Percentiles rank a stretch among this genome's conserved stretches.
phyloP scores from a whole-genome alignment of 768 basidiomycete species.

The Pleurotus cornucopiae region DNA sequence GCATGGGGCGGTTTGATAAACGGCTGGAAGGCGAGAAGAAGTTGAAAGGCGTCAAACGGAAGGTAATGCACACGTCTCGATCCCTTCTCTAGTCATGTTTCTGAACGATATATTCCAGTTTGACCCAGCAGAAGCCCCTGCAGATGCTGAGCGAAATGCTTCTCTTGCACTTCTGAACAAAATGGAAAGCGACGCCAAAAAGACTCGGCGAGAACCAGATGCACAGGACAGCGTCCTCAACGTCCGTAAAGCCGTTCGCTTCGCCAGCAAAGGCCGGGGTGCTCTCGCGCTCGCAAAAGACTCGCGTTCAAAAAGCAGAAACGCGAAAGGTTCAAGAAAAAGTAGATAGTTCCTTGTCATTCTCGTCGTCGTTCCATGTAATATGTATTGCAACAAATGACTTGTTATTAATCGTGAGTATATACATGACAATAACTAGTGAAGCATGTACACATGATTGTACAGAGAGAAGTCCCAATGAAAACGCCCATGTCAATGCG shows the following conservation, averaged over 20 bases:
- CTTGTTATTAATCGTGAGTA: constrained; percentile 2
- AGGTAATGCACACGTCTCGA: constrained; percentile 47
- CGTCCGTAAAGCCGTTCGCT: constrained; percentile 82
- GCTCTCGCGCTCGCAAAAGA: constrained; percentile 52
- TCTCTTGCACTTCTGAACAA: constrained; percentile 74
- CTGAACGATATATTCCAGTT: constrained; percentile 46
- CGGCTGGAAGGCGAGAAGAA: constrained; percentile 91
- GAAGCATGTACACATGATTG: background rate
- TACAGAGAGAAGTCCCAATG: background rate
- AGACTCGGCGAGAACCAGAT: constrained; percentile 42
- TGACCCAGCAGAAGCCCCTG: constrained; percentile 71
- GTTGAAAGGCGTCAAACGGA: constrained; percentile 83
- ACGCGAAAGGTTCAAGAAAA: background rate
- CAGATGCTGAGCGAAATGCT: constrained; percentile 62
- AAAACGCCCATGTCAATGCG: background rate
- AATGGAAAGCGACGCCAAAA: constrained; percentile 72
- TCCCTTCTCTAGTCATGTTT: background rate
- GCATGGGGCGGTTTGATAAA: constrained; percentile 93
- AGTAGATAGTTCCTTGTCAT: background rate
- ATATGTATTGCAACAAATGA: background rate
- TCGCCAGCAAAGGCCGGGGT: constrained; percentile 67
- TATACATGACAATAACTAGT: constrained; percentile 1
- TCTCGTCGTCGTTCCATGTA: background rate
- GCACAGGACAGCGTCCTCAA: constrained; percentile 65
- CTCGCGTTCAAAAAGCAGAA: constrained; percentile 18